These are phyloP conservation scores for Sinapis alba DNA, from an alignment of 441 rosid genomes.

Conservation along the genomic window DNA sequence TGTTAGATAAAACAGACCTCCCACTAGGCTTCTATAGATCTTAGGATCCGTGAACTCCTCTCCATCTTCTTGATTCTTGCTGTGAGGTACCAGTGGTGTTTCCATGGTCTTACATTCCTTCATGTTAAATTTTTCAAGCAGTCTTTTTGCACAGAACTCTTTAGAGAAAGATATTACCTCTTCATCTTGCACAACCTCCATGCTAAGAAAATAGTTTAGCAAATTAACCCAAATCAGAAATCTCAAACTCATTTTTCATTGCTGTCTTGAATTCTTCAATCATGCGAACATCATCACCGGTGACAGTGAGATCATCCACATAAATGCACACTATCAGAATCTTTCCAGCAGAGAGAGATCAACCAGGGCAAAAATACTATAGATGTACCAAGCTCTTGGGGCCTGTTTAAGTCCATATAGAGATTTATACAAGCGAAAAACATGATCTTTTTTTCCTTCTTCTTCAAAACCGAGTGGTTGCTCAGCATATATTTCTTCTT, in stretches of 20 bases:
- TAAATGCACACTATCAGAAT: neutral
- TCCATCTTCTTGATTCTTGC: neutral
- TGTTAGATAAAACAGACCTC: neutral
- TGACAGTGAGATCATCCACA: constrained; percentile 6
- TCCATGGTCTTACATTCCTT: neutral
- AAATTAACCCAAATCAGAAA: neutral
- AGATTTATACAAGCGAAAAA: neutral
- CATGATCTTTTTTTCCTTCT: neutral
- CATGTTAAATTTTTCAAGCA: neutral
- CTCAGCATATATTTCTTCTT: neutral
- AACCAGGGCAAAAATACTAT: no score
- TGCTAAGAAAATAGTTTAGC: neutral
- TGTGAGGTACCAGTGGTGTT: neutral
- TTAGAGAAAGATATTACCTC: neutral
- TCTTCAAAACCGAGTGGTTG: neutral
- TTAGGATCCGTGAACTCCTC: neutral
- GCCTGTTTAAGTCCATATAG: neutral
- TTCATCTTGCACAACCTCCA: neutral
- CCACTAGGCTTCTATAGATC: neutral
- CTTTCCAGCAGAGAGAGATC: no score
- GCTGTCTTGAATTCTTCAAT: neutral
- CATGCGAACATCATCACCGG: fast-evolving
- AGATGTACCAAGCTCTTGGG: neutral
- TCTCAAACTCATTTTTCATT: constrained; percentile 4
- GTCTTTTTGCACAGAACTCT: neutral